Conservation (phyloP, 2,329 filamentous ascomycete species). For the Talaromyces funiculosus region DNA sequence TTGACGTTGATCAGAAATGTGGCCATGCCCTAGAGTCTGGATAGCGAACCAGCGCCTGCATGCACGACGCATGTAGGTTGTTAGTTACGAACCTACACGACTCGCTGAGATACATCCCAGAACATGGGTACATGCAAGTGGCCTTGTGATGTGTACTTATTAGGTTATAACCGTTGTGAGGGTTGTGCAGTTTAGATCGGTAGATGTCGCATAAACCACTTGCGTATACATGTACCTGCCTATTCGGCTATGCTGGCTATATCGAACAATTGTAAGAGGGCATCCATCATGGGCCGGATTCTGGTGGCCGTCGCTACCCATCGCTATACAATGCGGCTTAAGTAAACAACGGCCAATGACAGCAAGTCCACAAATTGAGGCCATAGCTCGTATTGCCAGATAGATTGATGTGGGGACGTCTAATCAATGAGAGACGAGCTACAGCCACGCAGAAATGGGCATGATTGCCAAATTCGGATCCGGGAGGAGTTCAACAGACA, state of each 20-base stretch:
- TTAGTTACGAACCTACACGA: background rate
- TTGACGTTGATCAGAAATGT: background rate
- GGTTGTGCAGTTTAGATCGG: too few relatives aligned
- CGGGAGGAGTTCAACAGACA: background rate
- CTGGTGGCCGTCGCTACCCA: background rate
- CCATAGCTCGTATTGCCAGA: background rate
- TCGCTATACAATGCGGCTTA: conserved; percentile 1
- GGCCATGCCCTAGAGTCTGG: background rate
- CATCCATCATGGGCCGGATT: background rate
- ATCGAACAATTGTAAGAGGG: background rate
- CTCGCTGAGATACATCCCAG: background rate
- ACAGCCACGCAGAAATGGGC: background rate
- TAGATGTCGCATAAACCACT: background rate
- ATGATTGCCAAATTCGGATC: background rate
- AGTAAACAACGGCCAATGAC: background rate
- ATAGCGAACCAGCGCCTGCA: background rate
- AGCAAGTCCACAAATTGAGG: background rate
- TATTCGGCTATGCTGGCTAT: background rate
- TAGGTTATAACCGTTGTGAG: background rate
- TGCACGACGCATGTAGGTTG: background rate
- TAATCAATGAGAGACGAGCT: background rate
- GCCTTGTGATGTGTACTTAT: background rate
- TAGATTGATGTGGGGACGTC: background rate
- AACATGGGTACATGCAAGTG: background rate
- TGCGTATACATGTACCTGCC: background rate